Evolutionary conservation across 2,329 filamentous ascomycete genomes (phyloP), one percentile per base, ranked within the genome.

Genomic region (Chlorencoelia australis): DNA sequence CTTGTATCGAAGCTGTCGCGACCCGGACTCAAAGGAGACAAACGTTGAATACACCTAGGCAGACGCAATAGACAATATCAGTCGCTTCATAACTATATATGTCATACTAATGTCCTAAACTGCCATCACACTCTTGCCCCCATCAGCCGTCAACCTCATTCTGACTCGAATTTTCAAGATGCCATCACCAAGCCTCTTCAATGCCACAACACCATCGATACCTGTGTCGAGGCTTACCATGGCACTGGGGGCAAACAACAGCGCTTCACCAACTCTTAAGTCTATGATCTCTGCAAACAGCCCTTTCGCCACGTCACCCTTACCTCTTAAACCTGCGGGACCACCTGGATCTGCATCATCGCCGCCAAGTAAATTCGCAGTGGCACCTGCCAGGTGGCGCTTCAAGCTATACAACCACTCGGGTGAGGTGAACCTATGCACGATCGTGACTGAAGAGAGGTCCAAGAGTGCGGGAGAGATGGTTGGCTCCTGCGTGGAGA

Each of bases 401-500:
- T 52, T 54, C 4, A 67, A 47, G 27, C 35, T 37, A 10, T 30
- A 16, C 11, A 53, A 32, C 80, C 79, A 84, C 1, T 67, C 66
- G 0, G 79, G 79, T 0, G 72, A 78, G 0, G 66, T 75, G 55
- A 88, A 88, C 0, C 78, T 68, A 50, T 88, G 82, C 0, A 87
- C 73, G n/a, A 87, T 65, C 0, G 75, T 81, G n/a, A 82, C 60
- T 1, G 73, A 76, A 54, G 77, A 86, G 0, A 89, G 62, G 36
- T 85, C 80, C 0, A 88, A 66, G 0, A 91, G 66, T 13, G 68
- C 67, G 0, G 75, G 73, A 0, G 77, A 79, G 5, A 88, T 67
- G 0, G 79, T 84, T 0, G 82, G 83, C 50, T 89, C 82, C 52
- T 91, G 82, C 0, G 82, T 88, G 0, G 81, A 77, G 24, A 88